Percentiles rank a stretch among this genome's conserved stretches.
phyloP scores from a whole-genome alignment of 176 grass and related monocot species.

The Hyparrhenia diplandra region DNA sequence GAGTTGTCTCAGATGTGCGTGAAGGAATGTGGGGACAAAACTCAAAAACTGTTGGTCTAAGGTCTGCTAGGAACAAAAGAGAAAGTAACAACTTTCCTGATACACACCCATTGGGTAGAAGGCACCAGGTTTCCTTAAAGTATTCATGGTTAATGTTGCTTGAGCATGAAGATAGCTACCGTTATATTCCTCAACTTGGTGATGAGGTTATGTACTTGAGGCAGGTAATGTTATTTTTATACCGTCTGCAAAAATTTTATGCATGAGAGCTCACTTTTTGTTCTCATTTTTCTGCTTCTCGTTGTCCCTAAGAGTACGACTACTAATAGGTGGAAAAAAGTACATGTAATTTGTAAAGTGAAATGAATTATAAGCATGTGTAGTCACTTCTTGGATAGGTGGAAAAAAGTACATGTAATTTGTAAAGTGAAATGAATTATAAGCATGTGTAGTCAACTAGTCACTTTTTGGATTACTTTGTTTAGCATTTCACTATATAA shows the following conservation, averaged over 20 bases:
- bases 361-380: conserved; percentile 6
- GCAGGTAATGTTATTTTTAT: conserved; percentile 61
- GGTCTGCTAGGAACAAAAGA: conserved; percentile 79
- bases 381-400: neutral
- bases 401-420: neutral
- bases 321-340: conserved; percentile 9
- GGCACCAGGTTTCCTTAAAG: conserved; percentile 44
- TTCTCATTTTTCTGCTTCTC: neutral
- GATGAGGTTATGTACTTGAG: conserved; percentile 88
- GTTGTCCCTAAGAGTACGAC: neutral
- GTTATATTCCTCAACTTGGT: conserved; percentile 90
- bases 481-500: neutral
- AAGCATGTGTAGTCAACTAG: neutral
- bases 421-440: neutral
- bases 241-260: neutral
- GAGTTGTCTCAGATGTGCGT: conserved; percentile 23
- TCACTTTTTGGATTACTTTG: conserved; percentile 4
- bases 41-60: conserved; percentile 66
- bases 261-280: neutral
- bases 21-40: conserved; percentile 49
- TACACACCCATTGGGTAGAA: conserved; percentile 47
- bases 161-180: conserved; percentile 89
- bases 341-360: neutral
- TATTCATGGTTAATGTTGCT: conserved; percentile 90
- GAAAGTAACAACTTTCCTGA: conserved; percentile 51